These are phyloP conservation scores for Centrapalus pauciflorus DNA, from an alignment of 129 eudicot species.

Conservation along the genomic window DNA sequence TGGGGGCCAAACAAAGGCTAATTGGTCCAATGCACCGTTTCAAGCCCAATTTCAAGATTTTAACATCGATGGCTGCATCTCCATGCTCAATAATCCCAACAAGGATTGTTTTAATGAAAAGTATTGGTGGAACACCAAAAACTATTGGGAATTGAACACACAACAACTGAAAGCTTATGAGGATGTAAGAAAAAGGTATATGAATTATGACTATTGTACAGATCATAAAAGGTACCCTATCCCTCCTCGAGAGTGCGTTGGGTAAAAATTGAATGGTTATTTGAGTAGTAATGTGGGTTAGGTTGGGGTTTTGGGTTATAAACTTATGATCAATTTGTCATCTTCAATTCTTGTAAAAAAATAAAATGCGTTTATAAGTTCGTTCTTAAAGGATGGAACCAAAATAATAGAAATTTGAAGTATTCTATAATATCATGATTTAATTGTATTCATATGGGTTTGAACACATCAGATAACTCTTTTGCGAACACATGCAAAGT, in stretches of 20 bases:
- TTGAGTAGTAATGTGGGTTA: not conserved
- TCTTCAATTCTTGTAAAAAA: not conserved
- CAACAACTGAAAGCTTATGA: conserved; percentile 22
- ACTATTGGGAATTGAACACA: conserved; percentile 23
- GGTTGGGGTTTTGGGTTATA: not conserved
- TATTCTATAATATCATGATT: not conserved
- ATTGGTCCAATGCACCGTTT: conserved; percentile 46
- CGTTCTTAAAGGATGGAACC: not conserved
- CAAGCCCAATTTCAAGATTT: conserved; percentile 43
- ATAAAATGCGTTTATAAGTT: not conserved
- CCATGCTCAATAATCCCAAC: not conserved
- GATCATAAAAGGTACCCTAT: conserved; percentile 39
- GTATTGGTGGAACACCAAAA: conserved; percentile 51
- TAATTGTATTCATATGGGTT: too few species aligned
- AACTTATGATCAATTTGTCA: not conserved
- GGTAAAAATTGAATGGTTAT: not conserved
- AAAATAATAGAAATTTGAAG: not conserved
- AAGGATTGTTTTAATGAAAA: conserved; percentile 26
- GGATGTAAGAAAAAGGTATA: conserved; percentile 26
- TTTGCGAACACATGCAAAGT: too few species aligned
- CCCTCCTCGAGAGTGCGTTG: conserved; percentile 53
- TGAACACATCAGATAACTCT: too few species aligned
- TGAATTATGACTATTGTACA: conserved; percentile 64
- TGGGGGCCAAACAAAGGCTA: conserved; percentile 42
- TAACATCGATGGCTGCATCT: conserved; percentile 38